Conservation (phyloP, 805 yeast genomes). For the Wickerhamomyces mucosus region DNA sequence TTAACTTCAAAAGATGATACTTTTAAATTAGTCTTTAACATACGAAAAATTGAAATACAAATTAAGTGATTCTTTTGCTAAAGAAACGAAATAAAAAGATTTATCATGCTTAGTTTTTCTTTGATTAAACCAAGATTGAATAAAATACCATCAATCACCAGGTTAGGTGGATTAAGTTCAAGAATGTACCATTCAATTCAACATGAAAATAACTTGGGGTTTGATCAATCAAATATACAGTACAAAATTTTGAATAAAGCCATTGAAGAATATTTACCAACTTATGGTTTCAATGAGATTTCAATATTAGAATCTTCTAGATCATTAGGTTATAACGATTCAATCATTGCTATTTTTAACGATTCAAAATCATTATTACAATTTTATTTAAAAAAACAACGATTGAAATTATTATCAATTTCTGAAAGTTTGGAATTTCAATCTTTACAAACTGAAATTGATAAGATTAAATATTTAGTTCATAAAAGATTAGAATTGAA, state of each 20-base stretch:
- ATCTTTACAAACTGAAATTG: constrained; percentile 26
- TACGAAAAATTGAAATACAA: too few species aligned
- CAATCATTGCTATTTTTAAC: constrained; percentile 32
- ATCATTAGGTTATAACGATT: constrained; percentile 40
- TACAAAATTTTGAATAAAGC: constrained; percentile 31
- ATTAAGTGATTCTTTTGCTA: too few species aligned
- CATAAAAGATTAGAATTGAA: constrained; percentile 40
- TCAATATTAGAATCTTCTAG: constrained; percentile 43
- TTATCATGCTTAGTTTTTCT: too few species aligned
- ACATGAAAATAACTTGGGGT: constrained; percentile 16
- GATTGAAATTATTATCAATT: constrained; percentile 30
- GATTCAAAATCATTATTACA: constrained; percentile 44
- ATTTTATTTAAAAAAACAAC: constrained; percentile 43
- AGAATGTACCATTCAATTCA: constrained; percentile 22
- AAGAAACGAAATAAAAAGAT: too few species aligned
- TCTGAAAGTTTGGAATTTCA: constrained; percentile 22
- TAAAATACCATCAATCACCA: neutral
- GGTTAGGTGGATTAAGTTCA: too few species aligned
- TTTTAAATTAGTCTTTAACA: too few species aligned
- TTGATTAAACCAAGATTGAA: too few species aligned
- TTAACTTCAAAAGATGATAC: too few species aligned
- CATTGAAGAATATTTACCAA: constrained; percentile 32
- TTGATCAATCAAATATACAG: constrained; percentile 25
- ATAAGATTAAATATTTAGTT: constrained; percentile 34
- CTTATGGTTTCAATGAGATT: constrained; percentile 38